Evolutionary conservation across 176 grass and related monocot genomes (phyloP).

Genomic region (Themeda triandra): DNA sequence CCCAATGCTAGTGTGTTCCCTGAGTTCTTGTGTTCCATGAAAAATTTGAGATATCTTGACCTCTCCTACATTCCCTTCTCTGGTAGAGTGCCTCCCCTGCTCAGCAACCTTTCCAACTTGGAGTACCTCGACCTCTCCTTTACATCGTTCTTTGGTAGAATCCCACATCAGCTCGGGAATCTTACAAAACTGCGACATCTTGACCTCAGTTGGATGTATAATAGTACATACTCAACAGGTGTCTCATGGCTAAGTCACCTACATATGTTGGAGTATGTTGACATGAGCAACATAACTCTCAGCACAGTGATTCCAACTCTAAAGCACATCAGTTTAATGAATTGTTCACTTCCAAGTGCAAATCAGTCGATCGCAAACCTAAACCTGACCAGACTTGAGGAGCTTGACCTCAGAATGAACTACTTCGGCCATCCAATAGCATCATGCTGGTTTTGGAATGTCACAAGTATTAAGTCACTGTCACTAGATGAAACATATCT

Average conservation of each 20-base stretch:
- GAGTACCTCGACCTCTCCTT: not conserved
- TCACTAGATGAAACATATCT: not conserved
- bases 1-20: not conserved
- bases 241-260: not conserved
- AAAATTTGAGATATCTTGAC: conserved; percentile 15
- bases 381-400: conserved; percentile 6
- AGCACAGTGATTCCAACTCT: not conserved
- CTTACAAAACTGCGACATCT: not conserved
- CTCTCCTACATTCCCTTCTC: not conserved
- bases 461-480: not conserved
- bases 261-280: not conserved
- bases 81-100: not conserved
- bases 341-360: not conserved
- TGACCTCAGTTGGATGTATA: not conserved
- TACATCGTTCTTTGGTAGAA: not conserved
- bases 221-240: not conserved
- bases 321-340: not conserved
- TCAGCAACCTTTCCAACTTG: conserved; percentile 16
- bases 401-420: not conserved
- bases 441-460: conserved; percentile 39
- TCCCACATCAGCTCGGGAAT: not conserved
- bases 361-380: not conserved
- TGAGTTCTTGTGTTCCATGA: conserved; percentile 22
- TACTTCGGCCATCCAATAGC: not conserved
- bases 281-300: not conserved